Base-by-base conservation (phyloP, 257 asterid genomes). In the Scutellaria baicalensis region DNA sequence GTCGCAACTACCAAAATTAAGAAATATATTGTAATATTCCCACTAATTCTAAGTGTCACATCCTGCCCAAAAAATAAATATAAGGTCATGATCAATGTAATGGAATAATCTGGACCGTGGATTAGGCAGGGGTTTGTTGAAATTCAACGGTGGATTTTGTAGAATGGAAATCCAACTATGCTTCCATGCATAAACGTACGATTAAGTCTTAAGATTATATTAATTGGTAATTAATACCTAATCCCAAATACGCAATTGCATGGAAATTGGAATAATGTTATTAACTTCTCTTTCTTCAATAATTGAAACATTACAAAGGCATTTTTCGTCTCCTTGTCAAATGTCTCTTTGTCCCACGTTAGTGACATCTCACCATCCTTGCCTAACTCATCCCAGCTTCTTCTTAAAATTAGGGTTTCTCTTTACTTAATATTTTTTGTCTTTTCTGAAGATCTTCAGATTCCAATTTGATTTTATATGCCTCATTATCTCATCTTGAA, bases 341-440 rank as follows among this genome's bases (percentile, higher is more conserved):
- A 68, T 74, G 57, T 62, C 80, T 71, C 71, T 78, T 79, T 83
- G 87, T 49, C 88, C 96, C 87, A 79, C 86, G 80, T 83, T 84
- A 86, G 86, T 84, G 96, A 89, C 96, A 85, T 83, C 87, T 87
- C 86, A 89, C 87, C 94, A 64, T 56, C 67, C 59, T 58, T 70
- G 81, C 78, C 72, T 49, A 35, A 57, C 75, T 6, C 17, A 20
- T 21, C 71, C 52, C 39, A 6, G 42, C 43, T 14, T 54, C 17
- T n/a, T 57, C 59, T 12, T 12, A 14, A 64, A 64, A 68, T 68
- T 18, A 52, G 56, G 16, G 35, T 39, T 21, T 57, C 20, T 45
- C 12, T 16, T 9, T 44, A 45, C 23, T 60, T 20, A 18, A 14
- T n/a, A n/a, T 3, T 7, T 1, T 42, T 36, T 38, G 9, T 38